Evolutionary conservation across 1,284 basidiomycete species (phyloP).

Genomic region (Chalciporus sp.): DNA sequence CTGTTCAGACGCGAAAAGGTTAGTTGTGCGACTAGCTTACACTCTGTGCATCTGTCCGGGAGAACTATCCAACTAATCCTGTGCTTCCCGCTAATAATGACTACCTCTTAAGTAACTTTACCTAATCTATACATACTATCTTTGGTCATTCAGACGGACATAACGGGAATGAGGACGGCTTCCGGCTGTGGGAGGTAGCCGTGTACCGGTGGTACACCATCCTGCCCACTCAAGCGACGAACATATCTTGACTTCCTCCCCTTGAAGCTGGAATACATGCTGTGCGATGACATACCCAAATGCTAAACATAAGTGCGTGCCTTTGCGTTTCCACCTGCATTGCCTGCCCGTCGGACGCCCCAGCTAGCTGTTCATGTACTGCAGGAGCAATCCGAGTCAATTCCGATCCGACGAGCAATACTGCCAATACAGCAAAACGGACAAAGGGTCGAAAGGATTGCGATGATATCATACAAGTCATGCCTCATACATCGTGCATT

Average conservation of each 20-base stretch:
- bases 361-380: slow-evolving; percentile 7
- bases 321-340: slow-evolving; percentile 19
- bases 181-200: slow-evolving; percentile 25
- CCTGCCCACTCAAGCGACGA: neutral
- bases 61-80: slow-evolving; percentile 23
- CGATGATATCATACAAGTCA: slow-evolving; percentile 4
- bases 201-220: slow-evolving; percentile 18
- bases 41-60: slow-evolving; percentile 24
- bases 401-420: neutral
- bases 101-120: slow-evolving; percentile 6
- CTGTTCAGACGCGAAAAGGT: slow-evolving; percentile 10
- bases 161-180: slow-evolving; percentile 1
- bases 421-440: slow-evolving; percentile 9
- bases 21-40: slow-evolving; percentile 6
- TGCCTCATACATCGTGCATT: neutral
- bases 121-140: neutral
- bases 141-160: slow-evolving; percentile 7
- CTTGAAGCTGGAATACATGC: slow-evolving; percentile 18
- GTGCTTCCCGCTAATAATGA: slow-evolving; percentile 15
- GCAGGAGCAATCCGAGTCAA: neutral
- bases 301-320: slow-evolving; percentile 15
- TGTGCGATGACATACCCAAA: slow-evolving; percentile 23
- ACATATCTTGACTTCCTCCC: slow-evolving; percentile 12
- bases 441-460: neutral
- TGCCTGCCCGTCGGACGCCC: slow-evolving; percentile 12